Conservation (phyloP, 257 asterid genomes). For the Solanum tarapatanum region DNA sequence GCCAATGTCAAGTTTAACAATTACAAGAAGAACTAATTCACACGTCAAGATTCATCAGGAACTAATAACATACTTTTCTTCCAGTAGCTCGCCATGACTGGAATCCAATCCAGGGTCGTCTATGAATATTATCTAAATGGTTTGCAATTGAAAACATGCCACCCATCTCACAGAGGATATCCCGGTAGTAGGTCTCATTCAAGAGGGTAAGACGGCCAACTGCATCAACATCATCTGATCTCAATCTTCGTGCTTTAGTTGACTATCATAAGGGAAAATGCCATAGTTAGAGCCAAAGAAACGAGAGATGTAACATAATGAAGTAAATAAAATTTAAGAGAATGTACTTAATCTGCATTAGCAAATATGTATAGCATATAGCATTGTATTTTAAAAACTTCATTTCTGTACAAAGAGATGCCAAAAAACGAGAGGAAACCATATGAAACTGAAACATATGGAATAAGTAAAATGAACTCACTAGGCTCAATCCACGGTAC, state of each 20-base stretch:
- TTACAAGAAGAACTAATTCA: not conserved
- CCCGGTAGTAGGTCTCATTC: slow-evolving; percentile 68
- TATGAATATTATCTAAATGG: slow-evolving; percentile 76
- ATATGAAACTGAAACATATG: not conserved
- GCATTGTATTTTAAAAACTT: not conserved
- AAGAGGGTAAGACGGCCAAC: slow-evolving; percentile 73
- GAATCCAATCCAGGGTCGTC: slow-evolving; percentile 98
- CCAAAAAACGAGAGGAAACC: not conserved
- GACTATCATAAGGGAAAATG: slow-evolving; percentile 41
- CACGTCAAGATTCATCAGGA: not conserved
- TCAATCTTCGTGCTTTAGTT: slow-evolving; percentile 50
- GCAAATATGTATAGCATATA: not conserved
- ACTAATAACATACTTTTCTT: slow-evolving; percentile 44
- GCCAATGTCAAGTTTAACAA: not conserved
- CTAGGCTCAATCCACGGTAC: slow-evolving; percentile 97
- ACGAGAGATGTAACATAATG: not conserved
- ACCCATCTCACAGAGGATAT: slow-evolving; percentile 87
- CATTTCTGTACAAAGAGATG: not conserved
- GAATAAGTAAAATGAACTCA: slow-evolving; percentile 30
- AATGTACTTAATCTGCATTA: not conserved
- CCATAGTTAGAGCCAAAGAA: slow-evolving; percentile 1
- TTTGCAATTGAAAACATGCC: slow-evolving; percentile 94
- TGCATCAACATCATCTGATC: slow-evolving; percentile 94
- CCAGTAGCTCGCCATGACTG: slow-evolving; percentile 99
- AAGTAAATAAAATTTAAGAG: not conserved